Base-by-base conservation (phyloP, 164 flowering plant species). In the Vitis vinifera region DNA sequence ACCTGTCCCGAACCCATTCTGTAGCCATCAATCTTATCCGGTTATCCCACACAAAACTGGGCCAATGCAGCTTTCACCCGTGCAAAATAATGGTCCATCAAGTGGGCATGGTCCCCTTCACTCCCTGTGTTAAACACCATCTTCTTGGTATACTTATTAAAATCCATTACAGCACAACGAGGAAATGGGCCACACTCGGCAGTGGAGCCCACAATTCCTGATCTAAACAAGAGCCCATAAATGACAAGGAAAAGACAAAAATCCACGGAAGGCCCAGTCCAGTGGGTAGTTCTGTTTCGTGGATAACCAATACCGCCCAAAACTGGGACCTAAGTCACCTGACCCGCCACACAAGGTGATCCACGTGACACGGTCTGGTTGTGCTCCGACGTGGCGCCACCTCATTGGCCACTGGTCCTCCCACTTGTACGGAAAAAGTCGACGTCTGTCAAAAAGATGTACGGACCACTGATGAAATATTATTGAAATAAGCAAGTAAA, bases 341-440 rank as follows among this genome's bases (percentile, higher is more conserved):
- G 17, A 61, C 49, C 1, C 50, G 50, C 63, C 49, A 61, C 27
- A 30, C 50, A 69, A 56, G 48, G 30, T 16, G 31, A 55, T 48
- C 71, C 78, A 71, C 77, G 77, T 75, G 73, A 73, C 55, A 10
- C 27, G n/a, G 62, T 55, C 62, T 47, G 65, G 59, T 53, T 13
- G 19, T 7, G 15, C 53, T 15, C 50, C 13, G 2, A 5, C 44
- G 62, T 67, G 78, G 51, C 63, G 10, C 0, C 1, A 29, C 12
- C 2, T 19, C 29, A 63, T 71, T 71, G 71, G 78, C 7, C 31
- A 15, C 2, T 9, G n/a, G 5, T 58, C 14, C 14, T 51, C 19
- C 62, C 11, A 30, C 8, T 47, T 29, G 75, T 71, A 76, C 75
- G 79, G 72, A 72, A 73, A 16, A 27, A 55, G 8, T 4, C 0